Conservation (phyloP, 345 rosid genomes). For the Acer campestre region DNA sequence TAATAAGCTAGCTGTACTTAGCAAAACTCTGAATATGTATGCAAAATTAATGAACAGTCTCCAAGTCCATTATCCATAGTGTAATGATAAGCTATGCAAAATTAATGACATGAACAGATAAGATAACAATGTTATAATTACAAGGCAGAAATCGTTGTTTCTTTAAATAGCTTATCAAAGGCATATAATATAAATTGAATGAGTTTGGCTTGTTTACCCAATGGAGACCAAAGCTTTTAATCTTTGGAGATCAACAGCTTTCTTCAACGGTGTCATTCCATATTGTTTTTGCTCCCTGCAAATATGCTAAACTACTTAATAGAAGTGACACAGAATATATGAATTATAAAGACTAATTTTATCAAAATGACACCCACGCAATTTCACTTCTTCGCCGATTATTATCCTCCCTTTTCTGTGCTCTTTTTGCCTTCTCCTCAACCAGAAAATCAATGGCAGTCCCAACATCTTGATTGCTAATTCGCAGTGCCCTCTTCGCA, state of each 20-base stretch:
- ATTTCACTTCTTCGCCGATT: slow-evolving; percentile 57
- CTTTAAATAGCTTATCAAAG: neutral
- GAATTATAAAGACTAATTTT: neutral
- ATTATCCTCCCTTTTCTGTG: slow-evolving; percentile 54
- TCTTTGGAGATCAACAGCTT: slow-evolving; percentile 77
- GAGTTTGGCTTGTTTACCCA: slow-evolving; percentile 56
- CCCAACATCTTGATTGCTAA: slow-evolving; percentile 76
- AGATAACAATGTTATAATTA: too few relatives aligned
- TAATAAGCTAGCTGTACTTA: neutral
- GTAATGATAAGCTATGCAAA: neutral
- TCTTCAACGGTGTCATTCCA: slow-evolving; percentile 81
- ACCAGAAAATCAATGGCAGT: slow-evolving; percentile 77
- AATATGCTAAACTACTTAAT: slow-evolving; percentile 16
- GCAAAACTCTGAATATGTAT: neutral
- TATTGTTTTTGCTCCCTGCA: slow-evolving; percentile 83
- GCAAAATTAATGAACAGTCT: neutral
- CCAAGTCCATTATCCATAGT: neutral
- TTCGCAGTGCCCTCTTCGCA: slow-evolving; percentile 82
- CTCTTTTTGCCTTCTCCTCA: slow-evolving; percentile 68
- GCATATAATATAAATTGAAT: neutral
- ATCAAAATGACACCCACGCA: slow-evolving; percentile 32
- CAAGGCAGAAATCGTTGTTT: neutral
- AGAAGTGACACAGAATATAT: slow-evolving; percentile 5
- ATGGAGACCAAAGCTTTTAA: slow-evolving; percentile 59
- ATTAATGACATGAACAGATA: neutral